Evolutionary conservation across 345 rosid genomes (phyloP).

Genomic region (Trapa bicornis): DNA sequence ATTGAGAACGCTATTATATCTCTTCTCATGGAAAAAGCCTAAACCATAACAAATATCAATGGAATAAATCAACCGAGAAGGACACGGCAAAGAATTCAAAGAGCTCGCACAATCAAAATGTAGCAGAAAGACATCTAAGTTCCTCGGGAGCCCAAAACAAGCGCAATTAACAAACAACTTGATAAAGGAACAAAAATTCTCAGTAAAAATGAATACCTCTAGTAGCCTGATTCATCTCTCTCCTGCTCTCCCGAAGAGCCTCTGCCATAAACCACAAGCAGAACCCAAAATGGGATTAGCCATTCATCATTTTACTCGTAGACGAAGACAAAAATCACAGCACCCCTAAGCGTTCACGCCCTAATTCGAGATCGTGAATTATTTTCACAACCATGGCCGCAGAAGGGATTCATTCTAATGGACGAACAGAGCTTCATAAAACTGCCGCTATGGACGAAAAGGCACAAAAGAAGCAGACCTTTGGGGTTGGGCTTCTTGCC

Average conservation of each 20-base stretch:
- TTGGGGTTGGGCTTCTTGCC: constrained; percentile 55
- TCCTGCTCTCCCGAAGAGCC: constrained; percentile 79
- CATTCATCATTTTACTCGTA: not conserved
- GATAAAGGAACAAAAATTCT: not conserved
- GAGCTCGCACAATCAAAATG: not conserved
- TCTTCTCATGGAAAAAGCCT: not conserved
- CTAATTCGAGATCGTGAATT: constrained; percentile 1
- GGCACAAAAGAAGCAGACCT: constrained; percentile 25
- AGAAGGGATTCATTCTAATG: not conserved
- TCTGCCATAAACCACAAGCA: constrained; percentile 31
- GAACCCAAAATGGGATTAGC: not conserved
- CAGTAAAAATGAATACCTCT: constrained; percentile 41
- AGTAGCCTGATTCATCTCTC: constrained; percentile 81
- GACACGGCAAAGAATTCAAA: not conserved
- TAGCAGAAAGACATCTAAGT: not conserved
- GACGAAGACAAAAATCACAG: not conserved
- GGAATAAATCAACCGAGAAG: not conserved
- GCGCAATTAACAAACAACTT: not conserved
- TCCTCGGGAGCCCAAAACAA: not conserved
- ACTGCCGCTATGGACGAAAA: not conserved
- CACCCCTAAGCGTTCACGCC: not conserved
- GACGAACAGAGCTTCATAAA: not conserved
- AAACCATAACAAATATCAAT: not conserved
- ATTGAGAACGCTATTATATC: not conserved
- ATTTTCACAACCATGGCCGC: not conserved